These are phyloP conservation scores for Sesbania bispinosa DNA, from an alignment of 306 rosid species.

Conservation along the genomic window DNA sequence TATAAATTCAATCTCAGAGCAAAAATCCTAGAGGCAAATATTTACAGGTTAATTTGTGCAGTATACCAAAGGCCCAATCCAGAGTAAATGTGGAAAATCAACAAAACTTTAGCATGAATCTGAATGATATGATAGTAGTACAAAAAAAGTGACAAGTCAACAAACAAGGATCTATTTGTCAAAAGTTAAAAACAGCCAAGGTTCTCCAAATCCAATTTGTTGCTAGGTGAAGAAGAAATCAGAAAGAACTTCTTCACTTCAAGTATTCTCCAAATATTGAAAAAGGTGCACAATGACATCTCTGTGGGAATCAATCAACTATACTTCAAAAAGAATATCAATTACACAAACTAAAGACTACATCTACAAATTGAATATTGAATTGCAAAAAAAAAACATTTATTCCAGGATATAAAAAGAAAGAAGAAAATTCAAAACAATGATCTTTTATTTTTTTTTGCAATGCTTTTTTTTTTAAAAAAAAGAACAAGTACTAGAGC, in stretches of 20 bases:
- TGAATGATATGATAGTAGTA: not conserved
- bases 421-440: not conserved
- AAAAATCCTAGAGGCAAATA: not conserved
- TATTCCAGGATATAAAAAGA: not conserved
- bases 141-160: constrained; percentile 10
- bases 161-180: constrained; percentile 5
- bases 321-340: not conserved
- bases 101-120: not conserved
- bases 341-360: not conserved
- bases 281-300: not conserved
- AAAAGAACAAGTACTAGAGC: not conserved
- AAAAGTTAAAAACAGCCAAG: constrained; percentile 4
- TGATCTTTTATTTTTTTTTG: not conserved
- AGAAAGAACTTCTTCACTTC: not conserved
- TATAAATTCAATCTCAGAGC: not conserved
- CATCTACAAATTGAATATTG: not conserved
- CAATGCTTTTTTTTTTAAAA: not conserved
- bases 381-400: not conserved
- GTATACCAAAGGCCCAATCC: not conserved
- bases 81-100: not conserved
- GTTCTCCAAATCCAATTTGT: not conserved
- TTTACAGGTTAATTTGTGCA: not conserved
- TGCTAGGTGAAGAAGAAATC: constrained; percentile 1
- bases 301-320: not conserved
- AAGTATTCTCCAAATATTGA: constrained; percentile 14